Evolutionary conservation across 2,329 filamentous ascomycete genomes (phyloP).

Genomic region (Blumeriella jaapii): DNA sequence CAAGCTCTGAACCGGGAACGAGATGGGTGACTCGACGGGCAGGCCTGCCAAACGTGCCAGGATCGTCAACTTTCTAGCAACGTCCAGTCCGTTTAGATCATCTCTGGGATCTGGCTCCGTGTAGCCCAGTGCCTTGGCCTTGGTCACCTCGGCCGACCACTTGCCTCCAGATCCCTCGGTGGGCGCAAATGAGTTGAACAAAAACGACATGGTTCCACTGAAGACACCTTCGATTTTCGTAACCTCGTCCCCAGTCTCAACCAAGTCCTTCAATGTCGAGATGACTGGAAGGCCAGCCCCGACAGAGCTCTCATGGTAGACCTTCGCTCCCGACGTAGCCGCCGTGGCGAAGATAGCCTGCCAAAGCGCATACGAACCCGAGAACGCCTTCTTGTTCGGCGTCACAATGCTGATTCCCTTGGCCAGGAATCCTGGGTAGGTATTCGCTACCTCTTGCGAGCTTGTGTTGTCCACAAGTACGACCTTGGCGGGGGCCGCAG

Average conservation of each 20-base stretch:
- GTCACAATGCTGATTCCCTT: conserved; percentile 85
- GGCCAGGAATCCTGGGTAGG: conserved; percentile 71
- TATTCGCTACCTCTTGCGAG: conserved; percentile 70
- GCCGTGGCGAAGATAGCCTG: conserved; percentile 73
- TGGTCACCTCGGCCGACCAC: conserved; percentile 85
- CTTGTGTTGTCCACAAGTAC: conserved; percentile 94
- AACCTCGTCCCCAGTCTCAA: conserved; percentile 85
- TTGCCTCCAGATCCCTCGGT: conserved; percentile 61
- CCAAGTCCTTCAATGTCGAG: conserved; percentile 85
- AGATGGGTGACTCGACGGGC: conserved; percentile 68
- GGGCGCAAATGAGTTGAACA: conserved; percentile 95
- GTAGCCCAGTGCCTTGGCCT: conserved; percentile 87
- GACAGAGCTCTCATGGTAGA: conserved; percentile 93
- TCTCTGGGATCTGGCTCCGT: conserved; percentile 81
- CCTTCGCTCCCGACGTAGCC: conserved; percentile 57
- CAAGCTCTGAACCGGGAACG: conserved; percentile 87
- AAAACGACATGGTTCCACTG: conserved; percentile 93
- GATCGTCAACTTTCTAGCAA: conserved; percentile 94
- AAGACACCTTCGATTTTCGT: conserved; percentile 94
- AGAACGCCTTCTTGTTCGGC: conserved; percentile 98
- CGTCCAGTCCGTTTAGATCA: conserved; percentile 77
- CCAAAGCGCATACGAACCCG: conserved; percentile 70
- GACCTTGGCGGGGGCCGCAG: conserved; percentile 63
- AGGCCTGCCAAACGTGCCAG: conserved; percentile 77
- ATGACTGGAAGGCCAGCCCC: conserved; percentile 90